Percentiles rank a stretch among this genome's conserved stretches.
Conservation (phyloP, 495 filamentous ascomycete genomes). For the Bathelium albidoporum region DNA sequence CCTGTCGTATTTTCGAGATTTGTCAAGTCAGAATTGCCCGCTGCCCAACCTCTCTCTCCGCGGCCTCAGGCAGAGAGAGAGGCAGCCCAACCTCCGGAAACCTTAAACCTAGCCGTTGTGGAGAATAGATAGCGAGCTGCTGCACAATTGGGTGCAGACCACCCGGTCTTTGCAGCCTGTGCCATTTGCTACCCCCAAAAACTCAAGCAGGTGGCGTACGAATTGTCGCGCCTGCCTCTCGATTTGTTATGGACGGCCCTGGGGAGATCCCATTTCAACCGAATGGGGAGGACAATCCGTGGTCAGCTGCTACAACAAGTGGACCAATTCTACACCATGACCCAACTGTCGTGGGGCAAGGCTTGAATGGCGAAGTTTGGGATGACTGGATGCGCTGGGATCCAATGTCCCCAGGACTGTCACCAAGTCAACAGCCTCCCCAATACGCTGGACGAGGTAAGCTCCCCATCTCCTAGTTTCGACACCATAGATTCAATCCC, state of each 20-base stretch:
- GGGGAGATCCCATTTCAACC: background rate
- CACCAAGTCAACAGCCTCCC: background rate
- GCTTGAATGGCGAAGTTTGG: background rate
- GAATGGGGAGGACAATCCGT: background rate
- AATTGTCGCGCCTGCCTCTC: background rate
- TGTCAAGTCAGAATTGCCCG: no score
- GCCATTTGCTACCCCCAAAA: background rate
- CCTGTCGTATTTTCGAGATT: background rate
- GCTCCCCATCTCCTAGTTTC: background rate
- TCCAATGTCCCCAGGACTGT: background rate
- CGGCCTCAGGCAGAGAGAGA: no score
- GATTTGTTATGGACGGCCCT: background rate
- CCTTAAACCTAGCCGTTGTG: background rate
- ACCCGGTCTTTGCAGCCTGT: background rate
- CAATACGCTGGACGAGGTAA: background rate
- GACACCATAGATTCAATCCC: no score
- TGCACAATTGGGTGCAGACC: background rate
- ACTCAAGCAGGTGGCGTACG: no score
- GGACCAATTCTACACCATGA: background rate
- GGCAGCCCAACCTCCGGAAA: background rate
- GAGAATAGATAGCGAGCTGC: background rate
- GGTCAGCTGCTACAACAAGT: background rate
- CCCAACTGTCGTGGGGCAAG: background rate
- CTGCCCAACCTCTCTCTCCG: no score
- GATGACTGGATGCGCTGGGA: slow-evolving; percentile 1